Base-by-base conservation (phyloP, 768 basidiomycete genomes). In the Podaxis carcinomalis region DNA sequence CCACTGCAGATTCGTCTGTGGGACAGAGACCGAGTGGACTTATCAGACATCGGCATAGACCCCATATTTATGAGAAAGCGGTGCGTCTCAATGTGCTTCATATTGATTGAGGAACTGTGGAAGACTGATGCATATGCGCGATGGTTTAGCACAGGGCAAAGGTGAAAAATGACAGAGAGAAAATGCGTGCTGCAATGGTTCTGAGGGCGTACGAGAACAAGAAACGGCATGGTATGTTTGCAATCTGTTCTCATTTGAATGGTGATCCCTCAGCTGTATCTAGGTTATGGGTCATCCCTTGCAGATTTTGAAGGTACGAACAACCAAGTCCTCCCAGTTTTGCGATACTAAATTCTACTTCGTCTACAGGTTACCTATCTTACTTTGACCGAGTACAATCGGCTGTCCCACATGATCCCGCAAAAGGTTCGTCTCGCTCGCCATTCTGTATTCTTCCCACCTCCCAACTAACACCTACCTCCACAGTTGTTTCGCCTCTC, bases 231-330 rank as follows among this genome's bases (percentile, higher is more conserved):
- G 59, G 59, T 61, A 28, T 14, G 59, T 47, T 28, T 28, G 25
- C 23, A 11, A 19, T 16, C 35, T 7, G 1, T 19, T 2, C 14
- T 23, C 32, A 10, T 25, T 19, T n/a, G 23, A 44, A 36, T 25
- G n/a, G 6, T 5, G 16, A 9, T 27, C 3, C 46, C 46, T 39
- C 19, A 59, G 9, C 27, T n/a, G 14, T 27, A 4, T 47, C 16
- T 32, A 61, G 59, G 59, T 16, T 61, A 61, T 55, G 28, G 37
- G n/a, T 61, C 59, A 13, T 61, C 59, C 6, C 36, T 61, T 11
- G 44, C 42, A 13, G 59, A 61, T 37, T 61, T 61, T 27, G 52
- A 61, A 55, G 52, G 59, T 55, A 25, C 13, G 37, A 5, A 28
- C 1, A 10, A 2, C 10, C 5, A n/a, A 1, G 14, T 14, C 36